These are phyloP conservation scores for Ceriops zippeliana DNA, from an alignment of 345 rosid genomes.

Conservation along the genomic window DNA sequence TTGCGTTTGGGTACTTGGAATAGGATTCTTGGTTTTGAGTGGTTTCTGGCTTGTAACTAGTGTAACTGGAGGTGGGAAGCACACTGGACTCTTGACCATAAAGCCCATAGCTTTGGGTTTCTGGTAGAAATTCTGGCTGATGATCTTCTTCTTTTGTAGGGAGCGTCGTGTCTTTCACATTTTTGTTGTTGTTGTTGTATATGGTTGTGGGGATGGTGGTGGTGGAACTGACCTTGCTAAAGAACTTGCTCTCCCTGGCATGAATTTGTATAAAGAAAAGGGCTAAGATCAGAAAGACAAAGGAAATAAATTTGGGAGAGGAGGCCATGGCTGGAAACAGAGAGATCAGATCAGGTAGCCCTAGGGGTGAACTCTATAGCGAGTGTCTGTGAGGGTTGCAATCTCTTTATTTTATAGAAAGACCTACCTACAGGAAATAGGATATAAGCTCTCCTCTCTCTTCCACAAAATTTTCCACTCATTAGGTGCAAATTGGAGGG, in stretches of 20 bases:
- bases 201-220: neutral
- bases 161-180: neutral
- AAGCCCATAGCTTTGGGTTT: constrained; percentile 49
- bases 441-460: neutral
- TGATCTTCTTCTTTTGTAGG: constrained; percentile 15
- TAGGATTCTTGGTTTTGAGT: constrained; percentile 23
- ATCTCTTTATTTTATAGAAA: constrained; percentile 36
- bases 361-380: neutral
- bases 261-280: constrained; percentile 13
- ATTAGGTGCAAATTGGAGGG: constrained; percentile 25
- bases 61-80: constrained; percentile 16
- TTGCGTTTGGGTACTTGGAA: constrained; percentile 27
- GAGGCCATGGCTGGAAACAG: constrained; percentile 19
- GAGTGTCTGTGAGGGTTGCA: constrained; percentile 10
- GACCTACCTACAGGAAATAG: neutral
- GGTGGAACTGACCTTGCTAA: constrained; percentile 23
- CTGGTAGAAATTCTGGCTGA: constrained; percentile 36
- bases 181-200: constrained; percentile 2
- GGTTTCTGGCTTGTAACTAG: constrained; percentile 23
- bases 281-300: no score
- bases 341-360: neutral
- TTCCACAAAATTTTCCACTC: neutral
- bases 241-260: constrained; percentile 24
- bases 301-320: constrained; percentile 21
- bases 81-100: constrained; percentile 35